Conservation (phyloP, 768 basidiomycete species). For the Infundibulicybe gibba region DNA sequence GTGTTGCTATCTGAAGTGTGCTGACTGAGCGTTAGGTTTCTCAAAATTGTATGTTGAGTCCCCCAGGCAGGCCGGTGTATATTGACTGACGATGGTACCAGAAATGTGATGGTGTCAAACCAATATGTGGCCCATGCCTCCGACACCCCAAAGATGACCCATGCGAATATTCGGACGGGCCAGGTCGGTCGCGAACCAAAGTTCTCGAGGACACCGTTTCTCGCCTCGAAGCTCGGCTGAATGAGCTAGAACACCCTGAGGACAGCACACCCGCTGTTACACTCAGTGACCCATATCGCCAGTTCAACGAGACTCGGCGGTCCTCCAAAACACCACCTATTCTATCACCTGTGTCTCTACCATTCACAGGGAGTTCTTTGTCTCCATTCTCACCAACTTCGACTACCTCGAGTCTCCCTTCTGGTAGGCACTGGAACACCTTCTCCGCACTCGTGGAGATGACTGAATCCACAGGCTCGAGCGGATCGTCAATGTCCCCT, state of each 20-base stretch:
- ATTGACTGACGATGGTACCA: conserved; percentile 14
- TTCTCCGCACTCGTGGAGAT: conserved; percentile 30
- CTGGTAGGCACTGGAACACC: conserved; percentile 39
- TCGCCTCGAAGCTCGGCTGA: conserved; percentile 51
- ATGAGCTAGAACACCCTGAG: conserved; percentile 53
- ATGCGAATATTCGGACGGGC: conserved; percentile 70
- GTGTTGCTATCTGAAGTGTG: background rate
- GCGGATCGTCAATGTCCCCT: conserved; percentile 36
- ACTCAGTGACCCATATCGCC: conserved; percentile 47
- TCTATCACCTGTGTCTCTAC: conserved; percentile 25
- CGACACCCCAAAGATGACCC: conserved; percentile 58
- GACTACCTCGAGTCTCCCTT: conserved; percentile 42
- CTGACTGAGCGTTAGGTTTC: conserved; percentile 28
- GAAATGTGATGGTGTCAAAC: conserved; percentile 69
- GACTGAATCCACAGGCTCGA: conserved; percentile 41
- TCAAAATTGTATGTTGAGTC: conserved; percentile 41
- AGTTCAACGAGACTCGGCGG: conserved; percentile 24
- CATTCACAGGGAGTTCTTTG: conserved; percentile 16
- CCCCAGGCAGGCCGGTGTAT: background rate
- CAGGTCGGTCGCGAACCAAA: conserved; percentile 55
- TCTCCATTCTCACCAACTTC: conserved; percentile 44
- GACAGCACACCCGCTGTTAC: conserved; percentile 41
- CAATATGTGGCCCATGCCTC: conserved; percentile 62
- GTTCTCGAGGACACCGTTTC: conserved; percentile 57
- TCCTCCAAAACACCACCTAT: conserved; percentile 28